Evolutionary conservation across 2,329 filamentous ascomycete genomes (phyloP), one percentile per base, ranked within the genome.

Genomic region (Cladosporium sp.): DNA sequence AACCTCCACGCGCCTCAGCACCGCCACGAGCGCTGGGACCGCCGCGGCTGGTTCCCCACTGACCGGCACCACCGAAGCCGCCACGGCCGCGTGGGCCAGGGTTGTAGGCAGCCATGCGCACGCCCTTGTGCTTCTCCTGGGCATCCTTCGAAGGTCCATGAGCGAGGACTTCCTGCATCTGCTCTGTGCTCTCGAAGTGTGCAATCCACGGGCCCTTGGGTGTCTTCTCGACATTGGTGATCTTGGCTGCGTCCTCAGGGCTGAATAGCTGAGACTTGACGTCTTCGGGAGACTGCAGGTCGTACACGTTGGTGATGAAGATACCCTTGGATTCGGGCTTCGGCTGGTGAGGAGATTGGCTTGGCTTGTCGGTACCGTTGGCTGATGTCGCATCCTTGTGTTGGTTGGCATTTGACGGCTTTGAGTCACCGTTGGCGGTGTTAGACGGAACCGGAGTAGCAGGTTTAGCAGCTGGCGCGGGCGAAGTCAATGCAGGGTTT

Each of bases 261-360:
- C 87, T 83, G 75, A 99, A 94, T 28, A 97, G 83, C 50, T 74
- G 71, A 37, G 91, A 89, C 65, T 90, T 89, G 44, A 92, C 90
- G 67, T 93, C 91, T 35, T 97, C 91, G 21, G 63, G 69, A 40
- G 91, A 89, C 64, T 90, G 89, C 40, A 91, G 89, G 67, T 93
- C 91, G 33, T 97, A 91, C 70, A 94, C 91, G 63, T 86, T 90
- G 72, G 89, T 91, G 67, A 99, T 89, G 78, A 97, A 99, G 23
- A 99, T 86, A 58, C 91, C 94, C 90, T 92, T 71, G 86, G 87
- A 73, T 92, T 86, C 74, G 81, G 72, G 80, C n/a, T 53, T 40
- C 67, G 80, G 78, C 70, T 78, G 85, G 55, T 71, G 70, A 63
- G 56, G 35, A 67, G 63, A 69, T 58, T 83, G 82, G 18, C 69